Evolutionary conservation across 768 basidiomycete species (phyloP), one percentile per base, ranked within the genome.

Genomic region (Lactarius psammicola): DNA sequence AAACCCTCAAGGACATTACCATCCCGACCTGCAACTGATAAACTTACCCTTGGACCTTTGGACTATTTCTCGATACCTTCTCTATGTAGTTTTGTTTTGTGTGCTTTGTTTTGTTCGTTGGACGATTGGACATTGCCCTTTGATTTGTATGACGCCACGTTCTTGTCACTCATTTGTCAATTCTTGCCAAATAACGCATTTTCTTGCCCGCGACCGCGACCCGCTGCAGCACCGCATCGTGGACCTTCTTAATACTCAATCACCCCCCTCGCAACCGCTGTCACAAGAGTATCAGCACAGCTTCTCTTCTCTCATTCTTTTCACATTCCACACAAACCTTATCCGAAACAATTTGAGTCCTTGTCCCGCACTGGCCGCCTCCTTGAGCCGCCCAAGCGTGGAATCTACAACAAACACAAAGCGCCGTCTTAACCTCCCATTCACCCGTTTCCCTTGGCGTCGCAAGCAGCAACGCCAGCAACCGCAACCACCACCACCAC

Each of bases 1-100:
- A 85, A 69, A 86, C 84, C 28, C 80, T 92, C 72, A 92, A 94
- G 78, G 79, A 80, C 71, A 77, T 93, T 74, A 87, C 79, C 23
- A 83, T 93, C 61, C 89, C 90, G 6, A 71, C 76, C 55, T 93
- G 92, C 74, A 70, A 68, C 30, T 71, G 46, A 53, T 70, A 64
- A 66, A 38, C 68, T 7, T 59, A 2, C 26, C 8, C 51, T 31
- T 23, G 46, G 56, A 64, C 44, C 2, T 33, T 28, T 34, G 40
- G 20, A 49, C 28, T 6, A 65, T 30, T 26, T 18, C 54, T 40
- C 5, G 28, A 36, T 57, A 57, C 11, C 3, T 34, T 23, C 28
- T 23, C 44, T 9, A 34, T 30, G 46, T 53, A 66, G 56, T 49
- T 62, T 49, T 20, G 15, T 42, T 44, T 20, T 55, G 26, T 30